These are phyloP conservation scores for Phyllosticta citrichinensis DNA, from an alignment of 2,329 filamentous ascomycete species.

Conservation along the genomic window DNA sequence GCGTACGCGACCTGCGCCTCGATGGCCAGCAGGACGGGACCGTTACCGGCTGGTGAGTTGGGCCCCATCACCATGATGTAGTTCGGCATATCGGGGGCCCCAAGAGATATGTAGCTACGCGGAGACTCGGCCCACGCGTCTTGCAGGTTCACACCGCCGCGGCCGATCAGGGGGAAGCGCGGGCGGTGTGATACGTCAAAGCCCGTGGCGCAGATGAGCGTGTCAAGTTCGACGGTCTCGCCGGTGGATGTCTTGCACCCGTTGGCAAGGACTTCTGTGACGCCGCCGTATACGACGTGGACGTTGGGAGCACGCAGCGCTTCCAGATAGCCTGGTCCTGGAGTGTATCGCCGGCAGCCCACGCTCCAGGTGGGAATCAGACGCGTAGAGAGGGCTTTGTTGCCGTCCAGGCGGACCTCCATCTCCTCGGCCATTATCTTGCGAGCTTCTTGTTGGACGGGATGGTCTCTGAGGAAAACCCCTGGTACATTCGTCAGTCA, in stretches of 20 bases:
- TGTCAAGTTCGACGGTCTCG: constrained; percentile 21
- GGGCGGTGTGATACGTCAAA: constrained; percentile 22
- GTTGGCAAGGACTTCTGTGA: constrained; percentile 19
- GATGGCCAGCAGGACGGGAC: constrained; percentile 32
- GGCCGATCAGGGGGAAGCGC: constrained; percentile 29
- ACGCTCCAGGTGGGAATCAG: constrained; percentile 37
- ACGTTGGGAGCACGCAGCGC: constrained; percentile 23
- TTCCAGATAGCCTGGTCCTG: constrained; percentile 24
- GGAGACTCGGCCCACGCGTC: constrained; percentile 34
- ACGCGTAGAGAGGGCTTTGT: constrained; percentile 30
- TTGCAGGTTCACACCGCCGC: constrained; percentile 30
- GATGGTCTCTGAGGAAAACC: constrained; percentile 34
- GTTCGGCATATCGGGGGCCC: constrained; percentile 36
- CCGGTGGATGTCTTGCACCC: constrained; percentile 21
- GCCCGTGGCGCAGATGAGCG: constrained; percentile 23
- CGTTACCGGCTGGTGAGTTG: constrained; percentile 32
- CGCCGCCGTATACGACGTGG: constrained; percentile 13
- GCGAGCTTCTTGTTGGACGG: constrained; percentile 32
- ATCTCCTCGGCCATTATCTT: constrained; percentile 34
- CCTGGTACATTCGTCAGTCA: constrained; percentile 6
- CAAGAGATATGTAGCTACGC: constrained; percentile 37
- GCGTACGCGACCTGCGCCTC: constrained; percentile 32
- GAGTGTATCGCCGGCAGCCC: constrained; percentile 22
- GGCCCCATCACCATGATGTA: constrained; percentile 33
- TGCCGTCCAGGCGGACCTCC: constrained; percentile 29